Conservation (phyloP, 108 stramenopile genomes). For the Cyclotella atomus region DNA sequence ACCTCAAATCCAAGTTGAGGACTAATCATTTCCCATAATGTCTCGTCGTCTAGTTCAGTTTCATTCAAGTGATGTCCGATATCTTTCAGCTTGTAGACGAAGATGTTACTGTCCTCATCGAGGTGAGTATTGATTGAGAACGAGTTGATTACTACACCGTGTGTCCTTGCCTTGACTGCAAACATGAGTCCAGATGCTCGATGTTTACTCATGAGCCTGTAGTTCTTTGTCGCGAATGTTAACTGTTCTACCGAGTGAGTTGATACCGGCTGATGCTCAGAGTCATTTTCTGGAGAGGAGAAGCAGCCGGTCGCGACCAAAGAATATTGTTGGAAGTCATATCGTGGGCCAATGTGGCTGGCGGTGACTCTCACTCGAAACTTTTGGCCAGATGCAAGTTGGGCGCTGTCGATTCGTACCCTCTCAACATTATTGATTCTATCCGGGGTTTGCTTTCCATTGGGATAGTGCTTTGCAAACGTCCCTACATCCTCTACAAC, state of each 20-base stretch:
- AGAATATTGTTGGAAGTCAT: slow-evolving; percentile 2
- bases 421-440: slow-evolving; percentile 41
- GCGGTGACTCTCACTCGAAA: slow-evolving; percentile 6
- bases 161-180: slow-evolving; percentile 5
- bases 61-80: not conserved
- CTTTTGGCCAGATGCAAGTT: not conserved
- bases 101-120: not conserved
- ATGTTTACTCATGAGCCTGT: not conserved
- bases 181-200: slow-evolving; percentile 10
- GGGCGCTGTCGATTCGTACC: slow-evolving; percentile 10
- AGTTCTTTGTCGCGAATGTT: slow-evolving; percentile 1
- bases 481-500: slow-evolving; percentile 6
- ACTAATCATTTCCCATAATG: slow-evolving; percentile 5
- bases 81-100: not conserved
- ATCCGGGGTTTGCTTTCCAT: slow-evolving; percentile 21
- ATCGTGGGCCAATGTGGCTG: not conserved
- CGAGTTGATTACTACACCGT: slow-evolving; percentile 2
- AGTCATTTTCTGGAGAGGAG: not conserved
- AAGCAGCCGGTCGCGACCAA: slow-evolving; percentile 23
- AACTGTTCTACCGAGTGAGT: not conserved
- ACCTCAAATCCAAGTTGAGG: not conserved
- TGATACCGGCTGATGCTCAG: not conserved
- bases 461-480: slow-evolving; percentile 25
- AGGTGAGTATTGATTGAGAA: slow-evolving; percentile 4
- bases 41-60: slow-evolving; percentile 3